phyloP scores from a whole-genome alignment of 2,329 filamentous ascomycete species.

The Penicillium sp. region DNA sequence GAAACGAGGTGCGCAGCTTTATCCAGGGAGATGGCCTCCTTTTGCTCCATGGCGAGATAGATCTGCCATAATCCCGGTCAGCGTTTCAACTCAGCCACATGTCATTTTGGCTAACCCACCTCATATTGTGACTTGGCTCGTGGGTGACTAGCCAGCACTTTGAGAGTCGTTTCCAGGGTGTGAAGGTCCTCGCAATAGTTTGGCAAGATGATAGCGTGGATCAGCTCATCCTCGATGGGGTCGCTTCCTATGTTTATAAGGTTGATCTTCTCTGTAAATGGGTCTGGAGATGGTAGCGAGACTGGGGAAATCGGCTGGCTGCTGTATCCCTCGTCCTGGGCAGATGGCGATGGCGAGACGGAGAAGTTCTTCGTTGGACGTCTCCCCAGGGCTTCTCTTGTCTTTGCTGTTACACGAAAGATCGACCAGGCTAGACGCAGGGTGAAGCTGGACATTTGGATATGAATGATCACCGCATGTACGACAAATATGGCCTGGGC shows the following conservation, averaged over 20 bases:
- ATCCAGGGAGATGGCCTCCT: slow-evolving; percentile 60
- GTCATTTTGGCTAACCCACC: slow-evolving; percentile 50
- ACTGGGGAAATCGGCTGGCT: slow-evolving; percentile 13
- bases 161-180: slow-evolving; percentile 66
- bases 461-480: slow-evolving; percentile 66
- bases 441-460: slow-evolving; percentile 62
- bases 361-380: slow-evolving; percentile 4
- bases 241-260: slow-evolving; percentile 56
- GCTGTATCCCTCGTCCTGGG: neutral
- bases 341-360: neutral
- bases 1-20: slow-evolving; percentile 65
- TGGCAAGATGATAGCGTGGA: slow-evolving; percentile 69
- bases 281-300: slow-evolving; percentile 2
- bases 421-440: slow-evolving; percentile 50
- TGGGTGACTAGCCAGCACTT: slow-evolving; percentile 67
- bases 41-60: slow-evolving; percentile 71
- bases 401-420: slow-evolving; percentile 41
- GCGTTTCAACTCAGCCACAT: neutral
- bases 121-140: slow-evolving; percentile 66
- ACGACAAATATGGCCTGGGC: slow-evolving; percentile 55
- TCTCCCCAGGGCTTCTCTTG: slow-evolving; percentile 20
- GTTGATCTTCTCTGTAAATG: slow-evolving; percentile 32
- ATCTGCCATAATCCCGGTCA: slow-evolving; percentile 49
- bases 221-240: slow-evolving; percentile 49
- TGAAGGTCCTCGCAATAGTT: slow-evolving; percentile 74